Percentiles rank a stretch among this genome's conserved stretches.
Evolutionary conservation across 164 flowering plant species (phyloP).

Genomic region (Dillenia suffruticosa): DNA sequence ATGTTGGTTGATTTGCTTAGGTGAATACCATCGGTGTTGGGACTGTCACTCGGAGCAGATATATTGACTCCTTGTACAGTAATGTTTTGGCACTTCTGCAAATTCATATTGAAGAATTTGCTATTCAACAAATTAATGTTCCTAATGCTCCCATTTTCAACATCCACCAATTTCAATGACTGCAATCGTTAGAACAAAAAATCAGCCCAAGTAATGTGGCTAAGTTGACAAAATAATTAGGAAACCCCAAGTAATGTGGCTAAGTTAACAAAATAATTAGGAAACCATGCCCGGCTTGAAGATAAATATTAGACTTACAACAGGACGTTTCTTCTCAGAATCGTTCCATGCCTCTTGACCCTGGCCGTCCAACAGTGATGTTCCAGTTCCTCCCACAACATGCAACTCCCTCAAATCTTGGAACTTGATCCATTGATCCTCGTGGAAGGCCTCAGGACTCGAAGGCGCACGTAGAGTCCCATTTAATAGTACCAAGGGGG

Average conservation of each 20-base stretch:
- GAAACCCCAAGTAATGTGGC: too few relatives aligned
- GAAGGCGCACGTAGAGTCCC: slow-evolving; percentile 24
- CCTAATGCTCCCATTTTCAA: slow-evolving; percentile 21
- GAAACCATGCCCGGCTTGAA: neutral
- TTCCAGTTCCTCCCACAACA: slow-evolving; percentile 22
- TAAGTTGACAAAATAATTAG: neutral
- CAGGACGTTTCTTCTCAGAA: slow-evolving; percentile 24
- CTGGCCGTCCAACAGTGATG: slow-evolving; percentile 32
- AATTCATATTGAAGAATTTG: slow-evolving; percentile 36
- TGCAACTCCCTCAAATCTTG: slow-evolving; percentile 3
- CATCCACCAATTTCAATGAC: slow-evolving; percentile 28
- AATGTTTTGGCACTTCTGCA: slow-evolving; percentile 16
- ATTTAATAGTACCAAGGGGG: neutral
- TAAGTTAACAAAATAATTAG: too few relatives aligned
- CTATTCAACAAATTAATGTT: slow-evolving; percentile 29
- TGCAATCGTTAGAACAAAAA: slow-evolving; percentile 13
- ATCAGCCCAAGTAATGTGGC: neutral
- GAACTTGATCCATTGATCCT: slow-evolving; percentile 17
- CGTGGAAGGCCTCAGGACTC: slow-evolving; percentile 1
- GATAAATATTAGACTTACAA: slow-evolving; percentile 20
- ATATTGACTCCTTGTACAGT: slow-evolving; percentile 17
- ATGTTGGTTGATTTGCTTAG: slow-evolving; percentile 11
- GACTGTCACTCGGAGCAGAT: slow-evolving; percentile 46
- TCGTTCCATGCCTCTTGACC: slow-evolving; percentile 32
- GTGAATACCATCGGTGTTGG: slow-evolving; percentile 38